Evolutionary conservation across 1,284 basidiomycete species (phyloP), one percentile per base, ranked within the genome.

Genomic region (Pseudozyma thailandica): DNA sequence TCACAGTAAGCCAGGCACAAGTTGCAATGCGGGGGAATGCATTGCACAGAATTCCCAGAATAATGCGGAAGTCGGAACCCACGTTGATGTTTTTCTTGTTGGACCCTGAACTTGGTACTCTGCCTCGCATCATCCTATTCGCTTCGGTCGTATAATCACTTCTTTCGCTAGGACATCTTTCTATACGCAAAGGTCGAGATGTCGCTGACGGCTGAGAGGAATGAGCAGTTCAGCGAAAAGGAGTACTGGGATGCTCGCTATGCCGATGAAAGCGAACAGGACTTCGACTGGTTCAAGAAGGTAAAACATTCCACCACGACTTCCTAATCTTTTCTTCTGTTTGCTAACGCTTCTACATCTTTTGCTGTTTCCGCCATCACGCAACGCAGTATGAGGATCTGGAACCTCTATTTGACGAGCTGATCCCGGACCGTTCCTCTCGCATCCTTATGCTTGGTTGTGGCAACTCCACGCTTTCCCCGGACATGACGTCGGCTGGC

Each of bases 361-460:
- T 7, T 7, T 33, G 12, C 7, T 33, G 12, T 33, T 16, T 33
- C 31, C n/a, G 31, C 2, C n/a, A 16, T 33, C 7, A 10, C n/a
- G 31, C n/a, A 33, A 10, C n/a, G 31, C 31, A 23, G 18, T 23
- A 8, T 15, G 37, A 72, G 63, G 27, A 56, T 16, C 15, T 35
- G 33, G n/a, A 35, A 16, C 8, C 62, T 15, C 55, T 77, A n/a
- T 44, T 81, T 6, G 47, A 64, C 42, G 68, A 76, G 35, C 54
- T 76, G 2, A 74, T 81, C 6, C 75, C 77, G 0, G 21, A 58
- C n/a, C 59, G 57, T 3, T 7, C 26, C 1, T 43, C 54, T 5
- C 69, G 79, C 1, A 75, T 82, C 26, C 61, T 82, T 26, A 80
- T 81, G 80, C 53, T 82, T 0, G 80, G 80, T 3, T 80, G 79